These are phyloP conservation scores for Endotrypanum monterogeii DNA, from an alignment of 208 protist genomes.

Conservation along the genomic window DNA sequence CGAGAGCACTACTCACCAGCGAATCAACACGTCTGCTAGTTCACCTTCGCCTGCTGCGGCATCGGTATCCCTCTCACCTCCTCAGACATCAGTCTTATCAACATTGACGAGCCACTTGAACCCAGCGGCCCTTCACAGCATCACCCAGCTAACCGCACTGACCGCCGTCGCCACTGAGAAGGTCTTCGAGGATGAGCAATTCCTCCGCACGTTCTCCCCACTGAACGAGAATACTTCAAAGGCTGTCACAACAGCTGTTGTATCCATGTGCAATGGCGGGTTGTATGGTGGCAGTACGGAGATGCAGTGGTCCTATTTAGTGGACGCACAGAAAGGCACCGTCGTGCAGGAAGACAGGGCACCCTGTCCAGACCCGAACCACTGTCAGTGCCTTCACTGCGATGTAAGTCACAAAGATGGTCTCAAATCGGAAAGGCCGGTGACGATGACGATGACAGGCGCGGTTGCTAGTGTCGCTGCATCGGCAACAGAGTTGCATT, in stretches of 20 bases:
- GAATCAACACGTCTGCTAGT: not conserved
- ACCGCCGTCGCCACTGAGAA: constrained; percentile 30
- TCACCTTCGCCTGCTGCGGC: not conserved
- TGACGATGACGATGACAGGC: not conserved
- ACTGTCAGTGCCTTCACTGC: not conserved
- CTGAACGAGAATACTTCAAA: not conserved
- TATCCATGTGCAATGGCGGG: not conserved
- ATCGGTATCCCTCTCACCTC: not conserved
- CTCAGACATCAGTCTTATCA: not conserved
- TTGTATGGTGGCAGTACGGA: not conserved
- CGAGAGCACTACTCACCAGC: not conserved
- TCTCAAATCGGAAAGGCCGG: not conserved
- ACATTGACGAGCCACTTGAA: constrained; percentile 29
- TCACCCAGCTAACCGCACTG: constrained; percentile 31
- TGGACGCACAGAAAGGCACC: not conserved
- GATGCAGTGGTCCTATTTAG: not conserved
- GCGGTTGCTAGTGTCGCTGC: not conserved
- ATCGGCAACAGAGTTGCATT: not conserved
- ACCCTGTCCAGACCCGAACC: not conserved
- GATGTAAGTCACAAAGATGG: not conserved
- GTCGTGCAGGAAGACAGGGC: not conserved
- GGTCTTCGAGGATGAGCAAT: constrained; percentile 37
- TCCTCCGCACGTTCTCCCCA: constrained; percentile 52
- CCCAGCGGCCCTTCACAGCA: constrained; percentile 21
- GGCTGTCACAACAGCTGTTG: not conserved